These are phyloP conservation scores for Hymenotorrendiella dingleyae DNA, from an alignment of 2,329 filamentous ascomycete genomes.

Conservation along the genomic window DNA sequence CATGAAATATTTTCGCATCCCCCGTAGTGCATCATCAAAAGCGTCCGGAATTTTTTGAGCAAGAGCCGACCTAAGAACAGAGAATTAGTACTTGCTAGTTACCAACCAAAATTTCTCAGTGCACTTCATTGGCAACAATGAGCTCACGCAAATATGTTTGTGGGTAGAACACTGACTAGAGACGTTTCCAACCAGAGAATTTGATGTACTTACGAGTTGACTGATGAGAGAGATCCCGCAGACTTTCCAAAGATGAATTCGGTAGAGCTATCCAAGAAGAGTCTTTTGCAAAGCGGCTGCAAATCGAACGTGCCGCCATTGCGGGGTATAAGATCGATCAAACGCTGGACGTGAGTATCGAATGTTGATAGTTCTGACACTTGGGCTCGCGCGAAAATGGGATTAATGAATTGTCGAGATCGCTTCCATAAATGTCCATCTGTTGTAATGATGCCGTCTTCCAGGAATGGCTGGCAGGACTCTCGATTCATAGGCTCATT, in stretches of 20 bases:
- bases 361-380: slow-evolving; percentile 48
- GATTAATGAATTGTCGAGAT: slow-evolving; percentile 38
- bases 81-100: too few species aligned
- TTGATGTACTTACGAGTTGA: too few species aligned
- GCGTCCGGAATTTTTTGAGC: too few species aligned
- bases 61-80: slow-evolving; percentile 3
- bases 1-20: slow-evolving; percentile 9
- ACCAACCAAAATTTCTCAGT: too few species aligned
- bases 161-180: too few species aligned
- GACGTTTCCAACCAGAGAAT: too few species aligned
- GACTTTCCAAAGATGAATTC: slow-evolving; percentile 15
- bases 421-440: neutral
- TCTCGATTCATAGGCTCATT: slow-evolving; percentile 39
- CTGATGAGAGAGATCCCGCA: slow-evolving; percentile 28
- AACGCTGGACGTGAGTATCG: slow-evolving; percentile 49
- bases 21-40: slow-evolving; percentile 9
- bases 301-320: slow-evolving; percentile 48
- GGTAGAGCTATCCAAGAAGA: slow-evolving; percentile 52
- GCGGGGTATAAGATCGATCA: slow-evolving; percentile 50
- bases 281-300: slow-evolving; percentile 54
- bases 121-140: too few species aligned
- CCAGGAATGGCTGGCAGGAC: slow-evolving; percentile 41
- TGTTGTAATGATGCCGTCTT: slow-evolving; percentile 49
- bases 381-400: slow-evolving; percentile 44
- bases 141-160: too few species aligned